Evolutionary conservation across 768 basidiomycete genomes (phyloP), one percentile per base, ranked within the genome.

Genomic region (Amanita rimosa): DNA sequence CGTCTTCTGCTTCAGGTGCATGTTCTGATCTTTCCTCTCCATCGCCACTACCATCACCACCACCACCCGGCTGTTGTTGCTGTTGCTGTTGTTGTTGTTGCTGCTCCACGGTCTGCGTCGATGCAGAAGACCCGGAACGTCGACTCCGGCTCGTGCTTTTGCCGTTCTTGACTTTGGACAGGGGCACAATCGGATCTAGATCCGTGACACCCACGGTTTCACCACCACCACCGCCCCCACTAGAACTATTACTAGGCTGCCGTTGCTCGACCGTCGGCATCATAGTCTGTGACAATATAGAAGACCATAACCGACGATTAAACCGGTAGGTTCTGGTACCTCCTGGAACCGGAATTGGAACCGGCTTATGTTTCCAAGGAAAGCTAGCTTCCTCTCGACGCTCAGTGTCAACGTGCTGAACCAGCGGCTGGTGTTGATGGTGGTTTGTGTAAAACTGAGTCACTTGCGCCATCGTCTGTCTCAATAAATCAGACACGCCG

Each of bases 401-500:
- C 31, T 31, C 31, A 2, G 31, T 13, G 13, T 31, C 31, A 3
- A 13, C 7, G 31, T 11, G 13, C 31, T 31, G n/a, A n/a, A n/a
- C n/a, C n/a, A n/a, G n/a, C n/a, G n/a, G 31, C 10, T 31, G 31
- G 31, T 68, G 65, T 9, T 54, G 64, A 24, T 61, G 53, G 52
- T 79, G 69, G 36, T 63, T 59, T 53, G 65, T 70, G 60, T 75
- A 79, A 57, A 69, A 81, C 51, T 71, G 68, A 53, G 63, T 70
- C 43, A 79, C 75, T 67, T 80, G 79, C 8, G 71, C 64, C 14
- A 70, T 71, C 24, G 78, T 79, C 79, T 81, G 40, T 17, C 50
- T 14, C 44, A 52, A 49, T 29, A 7, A 44, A 45, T 16, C 51
- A 16, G 24, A 27, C 35, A 17, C 33, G 38, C 17, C n/a, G 39